Evolutionary conservation across 257 asterid species (phyloP).

Genomic region (Solanum ahanhuiri): DNA sequence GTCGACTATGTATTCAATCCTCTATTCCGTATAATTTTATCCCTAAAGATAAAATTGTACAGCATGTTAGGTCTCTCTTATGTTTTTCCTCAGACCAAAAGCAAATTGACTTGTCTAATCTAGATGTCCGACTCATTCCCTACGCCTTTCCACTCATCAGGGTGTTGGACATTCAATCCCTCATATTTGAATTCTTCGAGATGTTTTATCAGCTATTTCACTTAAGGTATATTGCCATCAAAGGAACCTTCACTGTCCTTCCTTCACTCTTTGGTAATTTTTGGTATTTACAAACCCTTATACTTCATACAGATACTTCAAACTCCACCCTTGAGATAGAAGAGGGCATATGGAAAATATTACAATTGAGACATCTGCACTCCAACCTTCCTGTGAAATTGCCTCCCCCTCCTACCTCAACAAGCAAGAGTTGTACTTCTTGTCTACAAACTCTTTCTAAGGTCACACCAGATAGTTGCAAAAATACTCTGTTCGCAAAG

Average conservation of each 20-base stretch:
- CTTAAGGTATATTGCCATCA: constrained; percentile 7
- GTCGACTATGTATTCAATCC: constrained; percentile 19
- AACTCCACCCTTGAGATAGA: background rate
- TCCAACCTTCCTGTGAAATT: background rate
- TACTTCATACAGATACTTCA: background rate
- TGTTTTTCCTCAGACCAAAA: constrained; percentile 10
- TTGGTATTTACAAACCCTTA: background rate
- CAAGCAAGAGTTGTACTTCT: no score
- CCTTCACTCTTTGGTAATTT: background rate
- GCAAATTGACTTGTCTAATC: background rate
- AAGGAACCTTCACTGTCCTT: background rate
- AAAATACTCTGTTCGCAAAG: no score
- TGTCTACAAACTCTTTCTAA: no score
- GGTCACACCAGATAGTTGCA: no score
- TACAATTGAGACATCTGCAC: background rate
- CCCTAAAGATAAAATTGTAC: background rate
- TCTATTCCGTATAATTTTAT: constrained; percentile 2
- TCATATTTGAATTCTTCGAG: constrained; percentile 9
- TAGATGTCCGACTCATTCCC: constrained; percentile 3
- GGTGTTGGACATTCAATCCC: constrained; percentile 8
- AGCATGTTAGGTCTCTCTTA: constrained; percentile 18
- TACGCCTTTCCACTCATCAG: constrained; percentile 12
- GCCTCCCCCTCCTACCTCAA: background rate
- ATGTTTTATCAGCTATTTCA: background rate
- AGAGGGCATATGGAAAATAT: constrained; percentile 5